phyloP scores from a whole-genome alignment of 129 eudicot genomes.

The Cynara cardunculus region DNA sequence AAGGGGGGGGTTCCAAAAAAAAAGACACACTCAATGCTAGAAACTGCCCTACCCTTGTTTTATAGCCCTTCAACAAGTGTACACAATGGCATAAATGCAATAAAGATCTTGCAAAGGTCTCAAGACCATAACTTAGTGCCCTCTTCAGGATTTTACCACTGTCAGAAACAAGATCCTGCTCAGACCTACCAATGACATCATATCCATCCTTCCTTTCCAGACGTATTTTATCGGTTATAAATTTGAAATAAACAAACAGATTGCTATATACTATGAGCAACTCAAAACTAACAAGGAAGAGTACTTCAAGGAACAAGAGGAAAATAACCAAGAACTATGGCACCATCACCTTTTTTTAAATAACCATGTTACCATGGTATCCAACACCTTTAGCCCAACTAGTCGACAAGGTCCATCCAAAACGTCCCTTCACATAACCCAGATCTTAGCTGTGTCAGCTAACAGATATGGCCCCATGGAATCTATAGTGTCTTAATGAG shows the following conservation, averaged over 20 bases:
- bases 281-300: background rate
- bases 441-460: background rate
- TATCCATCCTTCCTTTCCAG: conserved; percentile 32
- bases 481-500: background rate
- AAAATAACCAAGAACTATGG: background rate
- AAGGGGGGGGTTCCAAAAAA: too few relatives aligned
- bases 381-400: background rate
- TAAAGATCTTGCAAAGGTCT: conserved; percentile 69
- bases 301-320: background rate
- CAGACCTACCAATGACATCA: conserved; percentile 70
- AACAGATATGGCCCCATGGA: background rate
- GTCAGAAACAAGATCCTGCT: conserved; percentile 31
- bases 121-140: conserved; percentile 53
- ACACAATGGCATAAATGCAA: conserved; percentile 27
- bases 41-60: conserved; percentile 59
- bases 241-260: background rate
- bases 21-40: conserved; percentile 67
- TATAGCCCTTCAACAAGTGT: conserved; percentile 47
- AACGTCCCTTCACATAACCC: background rate
- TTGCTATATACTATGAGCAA: background rate
- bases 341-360: too few relatives aligned
- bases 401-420: background rate
- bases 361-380: too few relatives aligned
- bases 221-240: background rate
- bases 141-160: conserved; percentile 40